Evolutionary conservation across 805 yeast species (phyloP).

Genomic region (Candida multigemmis): DNA sequence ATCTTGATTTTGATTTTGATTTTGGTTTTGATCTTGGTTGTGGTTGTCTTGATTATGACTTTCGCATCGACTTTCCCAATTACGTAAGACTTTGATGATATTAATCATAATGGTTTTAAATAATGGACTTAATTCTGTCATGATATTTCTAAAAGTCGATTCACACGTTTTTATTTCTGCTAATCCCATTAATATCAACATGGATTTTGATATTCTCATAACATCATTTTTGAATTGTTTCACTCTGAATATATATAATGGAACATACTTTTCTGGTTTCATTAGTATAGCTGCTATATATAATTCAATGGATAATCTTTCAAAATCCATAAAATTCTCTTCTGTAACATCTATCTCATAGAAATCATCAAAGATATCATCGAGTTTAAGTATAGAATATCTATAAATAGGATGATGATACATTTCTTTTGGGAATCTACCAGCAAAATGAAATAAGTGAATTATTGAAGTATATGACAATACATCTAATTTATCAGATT

Average conservation of each 20-base stretch:
- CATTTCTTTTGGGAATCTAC: slow-evolving; percentile 13
- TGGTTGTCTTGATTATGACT: no score
- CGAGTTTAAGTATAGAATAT: slow-evolving; percentile 22
- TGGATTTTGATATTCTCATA: slow-evolving; percentile 8
- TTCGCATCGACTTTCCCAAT: no score
- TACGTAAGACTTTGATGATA: no score
- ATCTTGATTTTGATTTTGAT: no score
- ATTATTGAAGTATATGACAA: no score
- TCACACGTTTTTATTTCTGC: slow-evolving; percentile 15
- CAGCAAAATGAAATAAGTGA: slow-evolving; percentile 26
- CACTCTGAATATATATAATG: no score
- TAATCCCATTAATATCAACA: slow-evolving; percentile 21
- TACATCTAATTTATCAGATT: no score
- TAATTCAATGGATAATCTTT: slow-evolving; percentile 15
- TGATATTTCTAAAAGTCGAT: slow-evolving; percentile 11
- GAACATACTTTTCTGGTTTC: slow-evolving; percentile 22
- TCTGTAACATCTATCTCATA: slow-evolving; percentile 6
- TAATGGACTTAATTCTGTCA: slow-evolving; percentile 15
- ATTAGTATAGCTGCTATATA: slow-evolving; percentile 26
- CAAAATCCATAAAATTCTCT: slow-evolving; percentile 9
- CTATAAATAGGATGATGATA: slow-evolving; percentile 16
- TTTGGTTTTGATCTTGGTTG: no score
- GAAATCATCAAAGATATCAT: slow-evolving; percentile 18
- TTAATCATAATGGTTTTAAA: no score
- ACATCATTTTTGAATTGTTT: slow-evolving; percentile 4